Conservation (phyloP, 1,284 basidiomycete species). For the Fomitiporia mediterranea region DNA sequence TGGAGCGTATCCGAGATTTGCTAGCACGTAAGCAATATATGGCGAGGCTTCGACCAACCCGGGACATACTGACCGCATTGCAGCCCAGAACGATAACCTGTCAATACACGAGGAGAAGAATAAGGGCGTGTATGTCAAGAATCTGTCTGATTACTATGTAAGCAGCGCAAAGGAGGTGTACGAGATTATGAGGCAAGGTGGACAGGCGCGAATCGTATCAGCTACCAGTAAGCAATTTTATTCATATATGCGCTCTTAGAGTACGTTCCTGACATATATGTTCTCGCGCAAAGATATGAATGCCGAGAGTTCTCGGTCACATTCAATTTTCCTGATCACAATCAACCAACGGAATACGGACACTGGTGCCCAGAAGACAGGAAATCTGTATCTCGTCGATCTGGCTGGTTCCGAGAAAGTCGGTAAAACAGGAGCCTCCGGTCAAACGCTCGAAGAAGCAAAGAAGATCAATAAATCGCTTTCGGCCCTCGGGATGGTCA, state of each 20-base stretch:
- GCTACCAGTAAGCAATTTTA: slow-evolving; percentile 77
- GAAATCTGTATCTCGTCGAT: slow-evolving; percentile 97
- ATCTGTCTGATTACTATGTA: slow-evolving; percentile 97
- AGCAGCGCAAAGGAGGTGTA: slow-evolving; percentile 96
- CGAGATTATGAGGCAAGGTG: slow-evolving; percentile 98
- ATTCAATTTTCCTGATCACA: slow-evolving; percentile 98
- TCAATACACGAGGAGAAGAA: slow-evolving; percentile 99
- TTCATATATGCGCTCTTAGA: neutral
- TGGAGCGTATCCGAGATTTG: slow-evolving; percentile 94
- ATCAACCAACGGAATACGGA: slow-evolving; percentile 97
- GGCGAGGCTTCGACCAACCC: neutral
- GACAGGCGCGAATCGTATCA: slow-evolving; percentile 86
- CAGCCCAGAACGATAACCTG: slow-evolving; percentile 97
- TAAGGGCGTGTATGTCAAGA: slow-evolving; percentile 98
- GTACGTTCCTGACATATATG: slow-evolving; percentile 1
- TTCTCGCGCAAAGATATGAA: slow-evolving; percentile 84
- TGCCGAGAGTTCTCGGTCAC: slow-evolving; percentile 97
- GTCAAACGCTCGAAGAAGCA: slow-evolving; percentile 97
- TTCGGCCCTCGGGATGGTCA: slow-evolving; percentile 98
- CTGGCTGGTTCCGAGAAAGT: slow-evolving; percentile 99
- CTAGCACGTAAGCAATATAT: slow-evolving; percentile 75
- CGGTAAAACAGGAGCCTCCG: slow-evolving; percentile 98
- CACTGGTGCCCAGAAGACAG: slow-evolving; percentile 92
- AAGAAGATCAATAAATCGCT: slow-evolving; percentile 99
- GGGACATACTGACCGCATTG: slow-evolving; percentile 10